These are phyloP conservation scores for Hericium erinaceus DNA, from an alignment of 768 basidiomycete genomes.

Conservation along the genomic window DNA sequence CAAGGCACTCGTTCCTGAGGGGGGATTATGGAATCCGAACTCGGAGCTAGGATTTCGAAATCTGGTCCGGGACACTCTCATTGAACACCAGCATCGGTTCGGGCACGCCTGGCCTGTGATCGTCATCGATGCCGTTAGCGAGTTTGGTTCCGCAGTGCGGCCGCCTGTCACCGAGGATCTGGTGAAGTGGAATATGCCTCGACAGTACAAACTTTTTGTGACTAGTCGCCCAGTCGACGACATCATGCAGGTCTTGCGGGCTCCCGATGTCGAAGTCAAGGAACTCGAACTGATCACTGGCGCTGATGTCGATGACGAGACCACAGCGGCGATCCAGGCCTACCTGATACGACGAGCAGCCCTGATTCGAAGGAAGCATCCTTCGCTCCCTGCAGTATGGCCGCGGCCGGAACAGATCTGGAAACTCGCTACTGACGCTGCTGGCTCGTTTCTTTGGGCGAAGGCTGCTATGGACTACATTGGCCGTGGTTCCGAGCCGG, in stretches of 20 bases:
- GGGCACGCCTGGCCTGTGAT: neutral
- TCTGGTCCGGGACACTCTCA: neutral
- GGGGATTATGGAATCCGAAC: too few relatives aligned
- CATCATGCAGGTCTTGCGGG: conserved; percentile 2
- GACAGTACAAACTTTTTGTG: neutral
- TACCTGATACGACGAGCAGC: conserved; percentile 6
- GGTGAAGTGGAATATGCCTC: too few relatives aligned
- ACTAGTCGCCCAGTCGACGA: neutral
- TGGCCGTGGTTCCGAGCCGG: neutral
- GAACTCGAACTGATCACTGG: conserved; percentile 5
- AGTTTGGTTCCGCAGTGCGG: too few relatives aligned
- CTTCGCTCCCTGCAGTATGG: conserved; percentile 2
- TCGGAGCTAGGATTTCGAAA: too few relatives aligned
- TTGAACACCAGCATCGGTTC: neutral
- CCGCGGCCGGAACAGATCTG: conserved; percentile 1
- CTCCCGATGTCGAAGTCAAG: neutral
- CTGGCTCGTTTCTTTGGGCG: conserved; percentile 9
- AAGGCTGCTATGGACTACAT: conserved; percentile 2
- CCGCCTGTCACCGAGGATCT: too few relatives aligned
- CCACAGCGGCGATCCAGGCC: neutral
- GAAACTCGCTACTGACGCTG: neutral
- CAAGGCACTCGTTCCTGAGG: neutral
- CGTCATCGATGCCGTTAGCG: neutral
- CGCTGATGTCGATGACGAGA: neutral
- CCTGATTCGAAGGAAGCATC: conserved; percentile 4